Evolutionary conservation across 1,284 basidiomycete genomes (phyloP).

Genomic region (Moesziomyces parantarcticus): DNA sequence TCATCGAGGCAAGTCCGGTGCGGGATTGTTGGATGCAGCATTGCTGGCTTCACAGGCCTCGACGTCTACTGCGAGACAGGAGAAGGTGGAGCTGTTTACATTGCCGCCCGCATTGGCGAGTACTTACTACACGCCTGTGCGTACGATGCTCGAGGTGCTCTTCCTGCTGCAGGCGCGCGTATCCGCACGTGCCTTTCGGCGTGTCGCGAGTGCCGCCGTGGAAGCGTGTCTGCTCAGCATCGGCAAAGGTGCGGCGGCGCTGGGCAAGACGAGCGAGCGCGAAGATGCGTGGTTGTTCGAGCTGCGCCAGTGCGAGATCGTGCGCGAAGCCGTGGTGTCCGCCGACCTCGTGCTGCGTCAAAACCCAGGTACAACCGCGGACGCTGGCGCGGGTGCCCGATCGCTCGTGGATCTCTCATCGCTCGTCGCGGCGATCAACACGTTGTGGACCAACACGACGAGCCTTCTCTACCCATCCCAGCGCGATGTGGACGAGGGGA

Average conservation of each 20-base stretch:
- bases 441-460: constrained; percentile 47
- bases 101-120: constrained; percentile 8
- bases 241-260: constrained; percentile 10
- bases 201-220: constrained; percentile 22
- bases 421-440: constrained; percentile 44
- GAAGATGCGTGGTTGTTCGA: constrained; percentile 42
- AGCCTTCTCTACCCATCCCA: constrained; percentile 31
- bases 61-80: constrained; percentile 17
- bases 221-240: constrained; percentile 27
- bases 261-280: constrained; percentile 17
- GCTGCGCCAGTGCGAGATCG: constrained; percentile 35
- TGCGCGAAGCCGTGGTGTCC: constrained; percentile 43
- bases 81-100: constrained; percentile 41
- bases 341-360: constrained; percentile 34
- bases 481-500: not conserved
- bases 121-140: constrained; percentile 42
- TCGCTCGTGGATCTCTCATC: constrained; percentile 34
- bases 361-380: not conserved
- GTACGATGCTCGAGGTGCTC: constrained; percentile 29
- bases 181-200: constrained; percentile 17
- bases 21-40: constrained; percentile 45
- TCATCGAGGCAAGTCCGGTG: constrained; percentile 41
- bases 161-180: constrained; percentile 37
- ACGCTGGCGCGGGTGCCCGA: not conserved
- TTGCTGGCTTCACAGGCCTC: constrained; percentile 31